These are phyloP conservation scores for Phycomyces nitens DNA, from an alignment of 192 early-diverging fungal genomes.

Conservation along the genomic window DNA sequence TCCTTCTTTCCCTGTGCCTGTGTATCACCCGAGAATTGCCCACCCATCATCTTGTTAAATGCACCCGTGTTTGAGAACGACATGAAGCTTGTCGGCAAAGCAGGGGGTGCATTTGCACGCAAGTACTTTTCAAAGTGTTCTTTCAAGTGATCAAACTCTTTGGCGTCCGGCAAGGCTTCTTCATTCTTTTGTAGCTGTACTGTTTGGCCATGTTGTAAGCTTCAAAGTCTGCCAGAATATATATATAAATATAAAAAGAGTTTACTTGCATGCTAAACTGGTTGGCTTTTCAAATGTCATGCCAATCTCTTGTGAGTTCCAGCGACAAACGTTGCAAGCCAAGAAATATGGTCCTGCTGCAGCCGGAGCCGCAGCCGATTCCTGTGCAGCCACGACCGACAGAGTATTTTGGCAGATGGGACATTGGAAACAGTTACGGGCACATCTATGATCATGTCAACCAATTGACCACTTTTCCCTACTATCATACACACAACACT, in stretches of 20 bases:
- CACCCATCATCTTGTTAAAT: slow-evolving; percentile 32
- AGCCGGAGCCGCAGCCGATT: slow-evolving; percentile 19
- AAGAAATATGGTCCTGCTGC: slow-evolving; percentile 62
- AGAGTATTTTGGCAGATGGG: slow-evolving; percentile 81
- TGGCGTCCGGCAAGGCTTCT: slow-evolving; percentile 59
- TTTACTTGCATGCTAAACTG: slow-evolving; percentile 71
- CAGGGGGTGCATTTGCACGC: slow-evolving; percentile 40
- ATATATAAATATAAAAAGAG: neutral
- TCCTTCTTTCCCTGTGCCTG: slow-evolving; percentile 36
- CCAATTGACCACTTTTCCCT: too few relatives aligned
- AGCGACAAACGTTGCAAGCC: slow-evolving; percentile 82
- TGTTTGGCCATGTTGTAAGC: too few relatives aligned
- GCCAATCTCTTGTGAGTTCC: slow-evolving; percentile 91
- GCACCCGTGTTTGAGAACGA: slow-evolving; percentile 28
- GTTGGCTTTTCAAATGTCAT: slow-evolving; percentile 92
- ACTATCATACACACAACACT: neutral
- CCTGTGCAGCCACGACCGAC: slow-evolving; percentile 64
- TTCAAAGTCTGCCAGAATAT: too few relatives aligned
- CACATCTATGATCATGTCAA: slow-evolving; percentile 53
- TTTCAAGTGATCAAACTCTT: slow-evolving; percentile 82
- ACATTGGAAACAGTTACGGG: slow-evolving; percentile 92
- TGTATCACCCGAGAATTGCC: slow-evolving; percentile 12
- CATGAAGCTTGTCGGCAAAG: slow-evolving; percentile 28
- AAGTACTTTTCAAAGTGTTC: slow-evolving; percentile 81
- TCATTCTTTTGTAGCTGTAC: slow-evolving; percentile 83